phyloP scores from a whole-genome alignment of 768 basidiomycete species.

The Mycena amicta region DNA sequence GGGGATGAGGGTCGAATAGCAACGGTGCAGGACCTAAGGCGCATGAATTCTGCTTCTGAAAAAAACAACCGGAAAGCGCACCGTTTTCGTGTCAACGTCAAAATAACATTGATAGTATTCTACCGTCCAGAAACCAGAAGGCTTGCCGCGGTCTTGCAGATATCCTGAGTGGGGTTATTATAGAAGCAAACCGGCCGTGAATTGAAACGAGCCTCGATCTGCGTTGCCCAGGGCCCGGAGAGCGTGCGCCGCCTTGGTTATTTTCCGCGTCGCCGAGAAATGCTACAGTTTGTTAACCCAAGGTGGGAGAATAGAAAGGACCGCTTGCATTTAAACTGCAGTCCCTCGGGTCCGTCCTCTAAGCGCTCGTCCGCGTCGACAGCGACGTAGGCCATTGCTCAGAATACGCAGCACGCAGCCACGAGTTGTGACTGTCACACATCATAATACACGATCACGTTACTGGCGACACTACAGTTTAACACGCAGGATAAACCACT shows the following conservation, averaged over 20 bases:
- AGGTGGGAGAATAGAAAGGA: no score
- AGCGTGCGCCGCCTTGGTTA: conserved; percentile 33
- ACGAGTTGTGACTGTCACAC: no score
- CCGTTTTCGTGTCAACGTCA: conserved; percentile 82
- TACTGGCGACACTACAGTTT: no score
- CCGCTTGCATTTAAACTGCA: conserved; percentile 70
- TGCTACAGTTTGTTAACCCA: conserved; percentile 47
- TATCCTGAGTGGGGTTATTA: conserved; percentile 52
- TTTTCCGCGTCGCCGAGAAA: conserved; percentile 53
- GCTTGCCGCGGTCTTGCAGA: conserved; percentile 52
- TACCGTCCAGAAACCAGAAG: conserved; percentile 69
- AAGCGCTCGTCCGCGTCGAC: conserved; percentile 72
- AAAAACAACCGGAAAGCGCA: conserved; percentile 25
- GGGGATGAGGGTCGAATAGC: conserved; percentile 80
- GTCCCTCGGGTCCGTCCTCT: conserved; percentile 68
- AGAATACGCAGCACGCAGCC: not conserved
- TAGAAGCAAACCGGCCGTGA: not conserved
- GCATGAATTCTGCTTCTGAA: not conserved
- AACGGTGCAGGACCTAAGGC: conserved; percentile 69
- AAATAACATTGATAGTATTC: conserved; percentile 90
- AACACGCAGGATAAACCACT: conserved; percentile 19
- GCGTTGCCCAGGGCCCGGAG: conserved; percentile 49
- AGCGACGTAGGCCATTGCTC: conserved; percentile 67
- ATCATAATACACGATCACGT: no score
- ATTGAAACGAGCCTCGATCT: conserved; percentile 47